Percentiles rank a stretch among this genome's conserved stretches.
phyloP scores from a whole-genome alignment of 2,329 filamentous ascomycete genomes.

The Aspergillus sp. region DNA sequence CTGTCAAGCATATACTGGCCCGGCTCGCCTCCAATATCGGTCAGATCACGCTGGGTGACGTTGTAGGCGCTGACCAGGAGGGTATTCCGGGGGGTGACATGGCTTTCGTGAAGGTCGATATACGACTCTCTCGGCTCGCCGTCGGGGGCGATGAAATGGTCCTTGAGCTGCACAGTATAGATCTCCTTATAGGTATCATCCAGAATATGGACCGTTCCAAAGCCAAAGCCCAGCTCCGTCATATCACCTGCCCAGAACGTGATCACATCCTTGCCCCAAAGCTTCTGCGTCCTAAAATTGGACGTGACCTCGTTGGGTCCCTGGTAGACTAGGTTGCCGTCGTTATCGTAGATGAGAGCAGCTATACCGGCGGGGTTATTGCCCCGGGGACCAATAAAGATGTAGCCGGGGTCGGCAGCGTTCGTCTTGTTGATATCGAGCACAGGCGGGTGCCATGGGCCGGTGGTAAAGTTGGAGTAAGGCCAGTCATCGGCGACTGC shows the following conservation, averaged over 20 bases:
- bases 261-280: slow-evolving; percentile 25
- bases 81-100: slow-evolving; percentile 23
- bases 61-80: slow-evolving; percentile 28
- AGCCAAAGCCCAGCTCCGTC: slow-evolving; percentile 19
- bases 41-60: slow-evolving; percentile 23
- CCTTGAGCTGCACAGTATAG: slow-evolving; percentile 20
- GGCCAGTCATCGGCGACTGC: slow-evolving; percentile 13
- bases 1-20: slow-evolving; percentile 25
- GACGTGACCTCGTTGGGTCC: slow-evolving; percentile 22
- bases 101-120: slow-evolving; percentile 28
- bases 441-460: slow-evolving; percentile 15
- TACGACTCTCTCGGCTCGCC: slow-evolving; percentile 15
- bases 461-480: slow-evolving; percentile 10
- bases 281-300: slow-evolving; percentile 26
- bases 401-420: slow-evolving; percentile 21
- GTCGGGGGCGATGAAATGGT: slow-evolving; percentile 16
- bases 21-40: slow-evolving; percentile 19
- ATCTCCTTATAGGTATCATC: slow-evolving; percentile 26
- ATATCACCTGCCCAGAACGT: slow-evolving; percentile 28
- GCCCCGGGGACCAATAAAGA: slow-evolving; percentile 26
- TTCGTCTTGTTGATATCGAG: slow-evolving; percentile 24
- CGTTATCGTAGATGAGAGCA: slow-evolving; percentile 28
- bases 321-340: slow-evolving; percentile 27
- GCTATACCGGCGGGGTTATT: slow-evolving; percentile 17
- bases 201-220: slow-evolving; percentile 23